These are phyloP conservation scores for Jackrogersella minutella DNA, from an alignment of 495 filamentous ascomycete species.

Conservation along the genomic window DNA sequence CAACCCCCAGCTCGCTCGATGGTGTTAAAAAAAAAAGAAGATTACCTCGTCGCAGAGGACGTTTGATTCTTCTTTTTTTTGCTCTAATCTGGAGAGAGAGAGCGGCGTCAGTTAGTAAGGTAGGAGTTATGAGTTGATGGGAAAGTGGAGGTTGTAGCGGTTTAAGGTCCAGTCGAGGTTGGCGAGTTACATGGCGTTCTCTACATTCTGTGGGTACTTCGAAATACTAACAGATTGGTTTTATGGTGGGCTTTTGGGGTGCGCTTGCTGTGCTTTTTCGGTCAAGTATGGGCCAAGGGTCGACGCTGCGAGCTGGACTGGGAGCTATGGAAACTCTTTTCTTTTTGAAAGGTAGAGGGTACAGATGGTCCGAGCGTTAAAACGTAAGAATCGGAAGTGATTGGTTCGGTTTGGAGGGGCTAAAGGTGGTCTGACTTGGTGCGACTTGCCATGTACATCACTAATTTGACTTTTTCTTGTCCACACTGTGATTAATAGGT, in stretches of 20 bases:
- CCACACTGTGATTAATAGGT: not conserved
- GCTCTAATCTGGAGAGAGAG: constrained; percentile 23
- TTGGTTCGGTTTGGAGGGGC: constrained; percentile 4
- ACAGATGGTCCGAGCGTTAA: constrained; percentile 23
- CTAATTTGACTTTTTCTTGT: not conserved
- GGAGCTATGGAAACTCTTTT: constrained; percentile 25
- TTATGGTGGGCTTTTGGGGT: constrained; percentile 3
- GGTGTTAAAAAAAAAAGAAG: constrained; percentile 17
- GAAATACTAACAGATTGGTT: constrained; percentile 16
- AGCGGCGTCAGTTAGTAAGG: constrained; percentile 22
- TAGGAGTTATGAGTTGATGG: constrained; percentile 35
- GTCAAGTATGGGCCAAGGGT: constrained; percentile 33
- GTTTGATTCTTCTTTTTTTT: constrained; percentile 12
- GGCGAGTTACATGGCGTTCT: constrained; percentile 34
- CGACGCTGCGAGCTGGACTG: constrained; percentile 16
- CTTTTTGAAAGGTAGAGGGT: constrained; percentile 18
- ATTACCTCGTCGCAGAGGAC: constrained; percentile 37
- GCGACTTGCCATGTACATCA: not conserved
- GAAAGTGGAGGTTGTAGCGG: constrained; percentile 37
- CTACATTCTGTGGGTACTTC: constrained; percentile 15
- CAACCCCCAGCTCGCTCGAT: constrained; percentile 34
- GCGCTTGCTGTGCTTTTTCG: constrained; percentile 15
- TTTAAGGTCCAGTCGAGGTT: constrained; percentile 17
- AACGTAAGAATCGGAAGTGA: constrained; percentile 6
- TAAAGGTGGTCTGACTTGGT: constrained; percentile 9